Base-by-base conservation (phyloP, 257 asterid genomes). In the Capsicum chinense region DNA sequence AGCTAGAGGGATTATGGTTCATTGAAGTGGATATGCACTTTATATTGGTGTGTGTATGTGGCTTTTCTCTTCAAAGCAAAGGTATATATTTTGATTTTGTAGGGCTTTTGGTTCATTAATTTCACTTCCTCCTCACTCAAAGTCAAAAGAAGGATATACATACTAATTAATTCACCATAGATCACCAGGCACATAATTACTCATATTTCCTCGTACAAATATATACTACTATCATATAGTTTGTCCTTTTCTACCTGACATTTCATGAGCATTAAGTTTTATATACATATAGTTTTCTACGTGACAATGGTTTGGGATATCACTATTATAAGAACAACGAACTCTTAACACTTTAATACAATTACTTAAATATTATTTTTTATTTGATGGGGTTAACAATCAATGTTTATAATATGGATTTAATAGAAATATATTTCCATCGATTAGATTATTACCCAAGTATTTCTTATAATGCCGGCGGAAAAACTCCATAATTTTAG, bases 71-170 rank as follows among this genome's bases (percentile, higher is more conserved):
- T 93, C 85, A 89, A 90, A 92, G 91, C 92, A 42, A 92, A 89
- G 95, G 92, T 85, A 85, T 84, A 69, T 69, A 69, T 4, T 39
- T 69, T 16, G 78, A 69, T 69, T 69, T 39, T 85, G 85, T 86
- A 81, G 47, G 60, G 21, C 9, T 12, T 83, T 48, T 85, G 79
- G 79, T 83, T 87, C 80, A 79, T 84, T 39, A 39, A 39, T 39
- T 69, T 89, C 88, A 89, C 98, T 91, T 94, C 84, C 19, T 85
- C 81, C 80, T 88, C 89, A 94, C 97, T 92, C 94, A 91, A 93
- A 91, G 93, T 26, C 81, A 76, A 76, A 76, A 76, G 14, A 63
- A 76, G 64, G 64, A 14, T 21, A 47, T 11, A 26, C 1, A 33
- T 66, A 26, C 33, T 66, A 66, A 64, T 71, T 44, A 71, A 50